These are phyloP conservation scores for Quercus suber DNA, from an alignment of 306 rosid genomes.

Conservation along the genomic window DNA sequence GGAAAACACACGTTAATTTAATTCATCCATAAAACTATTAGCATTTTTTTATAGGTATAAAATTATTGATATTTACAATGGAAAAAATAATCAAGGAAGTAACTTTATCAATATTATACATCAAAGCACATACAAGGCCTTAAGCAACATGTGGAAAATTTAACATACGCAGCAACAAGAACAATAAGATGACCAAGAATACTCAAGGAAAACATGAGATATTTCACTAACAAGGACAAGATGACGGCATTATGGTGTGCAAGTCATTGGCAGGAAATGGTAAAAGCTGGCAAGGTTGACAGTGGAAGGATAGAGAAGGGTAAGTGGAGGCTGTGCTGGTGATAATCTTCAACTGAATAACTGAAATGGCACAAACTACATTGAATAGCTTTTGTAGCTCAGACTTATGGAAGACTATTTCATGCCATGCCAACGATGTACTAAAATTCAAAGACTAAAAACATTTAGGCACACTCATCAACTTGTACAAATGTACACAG, in stretches of 20 bases:
- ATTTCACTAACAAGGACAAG: background rate
- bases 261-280: background rate
- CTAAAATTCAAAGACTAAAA: background rate
- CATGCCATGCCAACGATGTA: background rate
- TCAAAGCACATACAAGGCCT: background rate
- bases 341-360: background rate
- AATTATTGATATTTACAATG: slow-evolving; percentile 17
- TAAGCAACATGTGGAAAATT: background rate
- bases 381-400: background rate
- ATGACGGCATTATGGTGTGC: background rate
- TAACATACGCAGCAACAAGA: background rate
- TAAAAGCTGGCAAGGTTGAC: background rate
- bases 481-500: background rate
- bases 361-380: background rate
- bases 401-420: background rate
- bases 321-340: background rate
- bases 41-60: slow-evolving; percentile 1
- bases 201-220: background rate
- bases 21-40: slow-evolving; percentile 14
- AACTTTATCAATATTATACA: background rate
- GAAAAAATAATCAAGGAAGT: background rate
- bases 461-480: background rate
- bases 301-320: background rate
- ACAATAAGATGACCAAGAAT: background rate
- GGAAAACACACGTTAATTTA: background rate